Evolutionary conservation across 371 early-diverging fungal genomes (phyloP), one percentile per base, ranked within the genome.

Genomic region (Sanchytrium tribonematis): DNA sequence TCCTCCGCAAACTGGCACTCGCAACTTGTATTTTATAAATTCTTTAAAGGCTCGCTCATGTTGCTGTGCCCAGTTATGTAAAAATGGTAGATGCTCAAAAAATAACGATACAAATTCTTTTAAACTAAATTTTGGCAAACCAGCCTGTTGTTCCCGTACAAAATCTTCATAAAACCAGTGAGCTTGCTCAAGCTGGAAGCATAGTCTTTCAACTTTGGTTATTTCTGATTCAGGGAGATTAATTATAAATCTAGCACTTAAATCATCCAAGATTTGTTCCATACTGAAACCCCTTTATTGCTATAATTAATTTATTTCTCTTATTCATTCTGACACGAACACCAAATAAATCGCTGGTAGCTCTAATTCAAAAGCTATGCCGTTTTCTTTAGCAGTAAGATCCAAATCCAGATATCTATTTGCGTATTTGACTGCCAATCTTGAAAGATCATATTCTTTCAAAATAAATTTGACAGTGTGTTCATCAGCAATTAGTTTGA

Each of bases 131-230:
- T 85, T 83, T 17, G 88, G 90, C 67, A 91, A 76, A 66, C 78
- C 79, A 12, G 88, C 85, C 71, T 86, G 84, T 69, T 85, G 78
- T 71, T 88, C 88, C 72, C 93, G 81, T 65, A 93, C 84, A 79
- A 96, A 94, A 79, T 99, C 99, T 74, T 94, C 92, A 77, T 96
- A 97, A 77, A 90, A 98, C 99, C 99, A 99, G 76, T 98, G 95
- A 1, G 98, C 98, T 78, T 96, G 93, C 75, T 99, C 99, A 68
- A 99, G 88, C 79, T 97, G 96, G 76, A 99, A 99, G 73, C 91
- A 91, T 67, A 98, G 89, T 65, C 98, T 82, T 74, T 93, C 93
- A 16, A 89, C 83, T 29, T 89, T 85, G 2, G 84, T 75, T 2
- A 90, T 80, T 75, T 97, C 98, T 73, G 86, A 89, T 66, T 88